Base-by-base conservation (phyloP, 768 basidiomycete genomes). In the Psilocybe cyanescens region DNA sequence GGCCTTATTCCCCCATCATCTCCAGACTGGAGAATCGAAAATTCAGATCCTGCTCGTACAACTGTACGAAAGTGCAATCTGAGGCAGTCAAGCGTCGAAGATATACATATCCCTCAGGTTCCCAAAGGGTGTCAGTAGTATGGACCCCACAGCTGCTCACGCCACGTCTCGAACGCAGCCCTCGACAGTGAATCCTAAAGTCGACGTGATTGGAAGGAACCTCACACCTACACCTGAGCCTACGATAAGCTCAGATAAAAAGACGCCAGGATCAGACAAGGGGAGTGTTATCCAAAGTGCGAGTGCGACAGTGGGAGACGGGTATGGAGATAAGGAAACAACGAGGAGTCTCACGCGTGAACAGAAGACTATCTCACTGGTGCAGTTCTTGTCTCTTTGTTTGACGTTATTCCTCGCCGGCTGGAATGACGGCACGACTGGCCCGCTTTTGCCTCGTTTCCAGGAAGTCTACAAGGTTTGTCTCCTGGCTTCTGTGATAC, bases 341-440 rank as follows among this genome's bases (percentile, higher is more conserved):
- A n/a, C 41, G 11, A 44, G 41, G 41, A 29, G 28, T 28, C 29
- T 37, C 17, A 62, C 61, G 30, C 55, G 3, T 11, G 33, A 62
- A 44, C 72, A 77, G 51, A 69, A 64, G 3, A 46, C 41, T 24
- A 62, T 60, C 9, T 70, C 68, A 37, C 68, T 67, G n/a, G 71
- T 87, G 30, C 88, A 90, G 61, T 83, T 88, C 59, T 65, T 74
- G 16, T 71, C 86, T 0, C 73, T 87, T 35, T 90, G 86, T 64
- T 85, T 78, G 75, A 74, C 78, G 12, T 55, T 89, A 51, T 87
- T 88, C 60, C 73, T 91, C 3, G 81, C 81, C 14, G 92, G 92
- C 14, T 94, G 91, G 91, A 91, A 89, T 67, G 92, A 92, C 71
- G 88, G 86, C 11, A 82, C 86, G 0, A 84, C 85, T 12, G 92